phyloP scores from a whole-genome alignment of 768 basidiomycete species.

The Boletus edulis region DNA sequence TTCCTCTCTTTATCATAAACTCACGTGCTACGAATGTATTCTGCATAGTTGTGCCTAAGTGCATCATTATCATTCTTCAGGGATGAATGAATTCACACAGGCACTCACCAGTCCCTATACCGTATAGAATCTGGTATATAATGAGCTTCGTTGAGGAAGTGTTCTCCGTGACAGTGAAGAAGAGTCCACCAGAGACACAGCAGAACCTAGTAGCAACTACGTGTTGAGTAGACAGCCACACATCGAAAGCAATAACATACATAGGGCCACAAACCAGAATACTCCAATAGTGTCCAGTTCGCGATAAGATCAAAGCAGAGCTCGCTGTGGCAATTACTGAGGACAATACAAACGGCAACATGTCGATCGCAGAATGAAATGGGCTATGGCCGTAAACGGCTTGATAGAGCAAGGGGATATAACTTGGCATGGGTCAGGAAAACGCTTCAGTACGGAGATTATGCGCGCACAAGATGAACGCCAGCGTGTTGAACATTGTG shows the following conservation, averaged over 20 bases:
- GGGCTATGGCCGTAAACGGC: slow-evolving; percentile 17
- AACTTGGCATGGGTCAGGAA: slow-evolving; percentile 2
- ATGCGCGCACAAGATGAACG: slow-evolving; percentile 4
- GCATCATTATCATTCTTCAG: neutral
- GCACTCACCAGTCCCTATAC: slow-evolving; percentile 11
- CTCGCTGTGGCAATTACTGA: slow-evolving; percentile 6
- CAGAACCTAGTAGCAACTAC: slow-evolving; percentile 5
- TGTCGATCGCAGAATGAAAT: slow-evolving; percentile 19
- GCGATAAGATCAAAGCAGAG: slow-evolving; percentile 9
- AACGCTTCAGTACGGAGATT: neutral
- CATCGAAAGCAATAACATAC: neutral
- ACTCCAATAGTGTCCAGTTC: slow-evolving; percentile 13
- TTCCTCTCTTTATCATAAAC: neutral
- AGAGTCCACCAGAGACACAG: slow-evolving; percentile 10
- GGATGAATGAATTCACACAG: too few relatives aligned
- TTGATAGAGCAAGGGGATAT: slow-evolving; percentile 21
- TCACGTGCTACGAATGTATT: slow-evolving; percentile 12
- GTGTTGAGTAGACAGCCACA: neutral
- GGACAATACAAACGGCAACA: slow-evolving; percentile 19
- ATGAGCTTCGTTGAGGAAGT: slow-evolving; percentile 5
- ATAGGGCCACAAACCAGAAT: slow-evolving; percentile 11
- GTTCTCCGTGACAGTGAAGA: slow-evolving; percentile 7
- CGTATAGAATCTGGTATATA: slow-evolving; percentile 13
- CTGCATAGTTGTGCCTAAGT: slow-evolving; percentile 4
- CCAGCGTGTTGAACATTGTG: slow-evolving; percentile 13